Base-by-base conservation (phyloP, 2,329 filamentous ascomycete genomes). In the Anisogramma anomala region DNA sequence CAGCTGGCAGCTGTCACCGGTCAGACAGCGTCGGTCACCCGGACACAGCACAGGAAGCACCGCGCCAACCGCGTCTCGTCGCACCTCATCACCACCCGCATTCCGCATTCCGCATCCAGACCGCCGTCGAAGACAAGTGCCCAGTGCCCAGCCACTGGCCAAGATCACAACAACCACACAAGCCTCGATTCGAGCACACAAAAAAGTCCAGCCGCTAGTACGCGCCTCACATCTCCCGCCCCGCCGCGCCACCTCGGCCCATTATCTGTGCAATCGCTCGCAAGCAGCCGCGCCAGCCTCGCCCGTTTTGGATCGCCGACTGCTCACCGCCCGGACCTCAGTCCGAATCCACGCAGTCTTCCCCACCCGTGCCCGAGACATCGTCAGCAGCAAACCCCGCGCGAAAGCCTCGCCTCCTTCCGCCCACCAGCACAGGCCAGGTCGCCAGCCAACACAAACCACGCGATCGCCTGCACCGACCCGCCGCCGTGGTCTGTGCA, bases 291-390 rank as follows among this genome's bases (percentile, higher is more conserved):
- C 36, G 26, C 27, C 39, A 46, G 32, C 40, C 30, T 22, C 30
- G 23, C 14, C 40, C 13, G 10, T 28, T 33, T n/a, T n/a, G n/a
- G 23, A 33, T 4, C 25, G 31, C 23, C 28, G 7, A 27, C 17
- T 15, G 20, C 30, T 22, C 15, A 37, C 15, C n/a, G n/a, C n/a
- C n/a, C n/a, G n/a, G n/a, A n/a, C n/a, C n/a, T n/a, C n/a, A n/a
- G n/a, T n/a, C n/a, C n/a, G n/a, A n/a, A n/a, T n/a, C n/a, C n/a
- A n/a, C n/a, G n/a, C n/a, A n/a, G 30, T 35, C 28, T 40, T 36
- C 44, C 40, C 41, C 44, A 40, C 41, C 25, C 33, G 26, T 19
- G 18, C 38, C 36, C 41, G 33, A 46, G 40, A 46, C 44, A 36
- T 22, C 28, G 23, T 15, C 36, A 35, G 23, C 36, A 31, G 36